Evolutionary conservation across 2,329 filamentous ascomycete genomes (phyloP).

Genomic region (Fusarium illudens): DNA sequence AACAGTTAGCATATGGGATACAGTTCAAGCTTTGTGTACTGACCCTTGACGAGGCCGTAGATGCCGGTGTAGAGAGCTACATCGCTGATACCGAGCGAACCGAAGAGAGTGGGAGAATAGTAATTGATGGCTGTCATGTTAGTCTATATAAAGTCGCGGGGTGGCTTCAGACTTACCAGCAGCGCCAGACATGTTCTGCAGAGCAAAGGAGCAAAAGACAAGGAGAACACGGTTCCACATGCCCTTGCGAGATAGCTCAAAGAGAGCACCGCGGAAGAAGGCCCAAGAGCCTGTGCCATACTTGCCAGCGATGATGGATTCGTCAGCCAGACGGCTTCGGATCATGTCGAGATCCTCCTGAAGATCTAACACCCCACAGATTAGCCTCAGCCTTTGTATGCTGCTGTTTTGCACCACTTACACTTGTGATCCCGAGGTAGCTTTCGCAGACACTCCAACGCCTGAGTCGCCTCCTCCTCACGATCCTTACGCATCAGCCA

Average conservation of each 20-base stretch:
- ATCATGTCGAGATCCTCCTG: conserved; percentile 60
- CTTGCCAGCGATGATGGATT: conserved; percentile 43
- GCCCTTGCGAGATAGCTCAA: conserved; percentile 49
- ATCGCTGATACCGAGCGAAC: conserved; percentile 56
- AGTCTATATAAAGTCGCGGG: not conserved
- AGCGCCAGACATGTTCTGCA: conserved; percentile 54
- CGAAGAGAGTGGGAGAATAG: conserved; percentile 53
- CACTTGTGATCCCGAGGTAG: conserved; percentile 52
- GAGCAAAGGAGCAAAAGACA: conserved; percentile 49
- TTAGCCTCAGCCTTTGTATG: conserved; percentile 1
- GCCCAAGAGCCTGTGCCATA: conserved; percentile 48
- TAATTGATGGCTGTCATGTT: conserved; percentile 51
- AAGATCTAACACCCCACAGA: conserved; percentile 44
- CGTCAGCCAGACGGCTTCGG: conserved; percentile 46
- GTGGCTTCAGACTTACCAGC: conserved; percentile 39
- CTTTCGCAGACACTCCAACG: conserved; percentile 52
- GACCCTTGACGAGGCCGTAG: conserved; percentile 56
- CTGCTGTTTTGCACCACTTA: not conserved
- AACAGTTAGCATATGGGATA: not conserved
- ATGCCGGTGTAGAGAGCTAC: conserved; percentile 59
- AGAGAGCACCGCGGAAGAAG: conserved; percentile 47
- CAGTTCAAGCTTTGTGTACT: not conserved
- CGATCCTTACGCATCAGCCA: conserved; percentile 49
- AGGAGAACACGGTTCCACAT: conserved; percentile 53
- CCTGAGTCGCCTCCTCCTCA: conserved; percentile 45